A percentile compares a stretch with the other conserved stretches of the same genome.
Evolutionary conservation across 805 yeast genomes (phyloP).

Genomic region (Blastobotrys peoriensis): DNA sequence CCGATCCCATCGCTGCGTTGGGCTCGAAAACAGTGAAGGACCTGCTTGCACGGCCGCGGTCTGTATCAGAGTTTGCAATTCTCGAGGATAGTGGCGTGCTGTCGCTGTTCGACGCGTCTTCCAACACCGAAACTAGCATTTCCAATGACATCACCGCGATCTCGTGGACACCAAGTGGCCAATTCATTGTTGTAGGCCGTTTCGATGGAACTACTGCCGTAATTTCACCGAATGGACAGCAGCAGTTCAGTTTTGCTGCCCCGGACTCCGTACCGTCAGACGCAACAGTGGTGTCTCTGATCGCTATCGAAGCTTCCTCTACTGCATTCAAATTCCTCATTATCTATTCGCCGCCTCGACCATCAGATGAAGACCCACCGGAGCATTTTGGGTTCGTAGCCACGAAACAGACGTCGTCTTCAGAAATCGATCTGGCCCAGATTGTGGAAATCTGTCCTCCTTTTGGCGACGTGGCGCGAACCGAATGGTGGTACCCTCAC

Average conservation of each 20-base stretch:
- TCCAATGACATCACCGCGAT: conserved; percentile 11
- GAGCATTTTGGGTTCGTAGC: neutral
- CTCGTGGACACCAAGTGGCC: conserved; percentile 27
- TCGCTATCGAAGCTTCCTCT: conserved; percentile 17
- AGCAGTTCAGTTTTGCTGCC: conserved; percentile 6
- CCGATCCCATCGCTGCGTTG: neutral
- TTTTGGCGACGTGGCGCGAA: conserved; percentile 23
- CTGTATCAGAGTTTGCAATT: conserved; percentile 13
- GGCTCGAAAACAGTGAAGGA: conserved; percentile 8
- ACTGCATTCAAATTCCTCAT: conserved; percentile 19
- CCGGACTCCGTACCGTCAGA: conserved; percentile 12
- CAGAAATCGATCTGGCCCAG: conserved; percentile 8
- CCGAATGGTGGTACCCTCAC: conserved; percentile 22
- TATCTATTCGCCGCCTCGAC: conserved; percentile 13
- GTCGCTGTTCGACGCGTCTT: conserved; percentile 2
- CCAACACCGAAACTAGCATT: neutral
- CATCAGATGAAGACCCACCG: conserved; percentile 6
- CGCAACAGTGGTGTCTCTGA: conserved; percentile 1
- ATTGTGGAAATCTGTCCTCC: conserved; percentile 28
- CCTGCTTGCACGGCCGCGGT: conserved; percentile 15
- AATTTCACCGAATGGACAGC: conserved; percentile 14
- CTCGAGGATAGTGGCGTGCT: conserved; percentile 12
- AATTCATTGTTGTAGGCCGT: conserved; percentile 20
- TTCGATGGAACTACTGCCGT: conserved; percentile 17
- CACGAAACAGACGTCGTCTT: neutral